Base-by-base conservation (phyloP, 2,329 filamentous ascomycete genomes). In the Sporothrix pseudoabietina region DNA sequence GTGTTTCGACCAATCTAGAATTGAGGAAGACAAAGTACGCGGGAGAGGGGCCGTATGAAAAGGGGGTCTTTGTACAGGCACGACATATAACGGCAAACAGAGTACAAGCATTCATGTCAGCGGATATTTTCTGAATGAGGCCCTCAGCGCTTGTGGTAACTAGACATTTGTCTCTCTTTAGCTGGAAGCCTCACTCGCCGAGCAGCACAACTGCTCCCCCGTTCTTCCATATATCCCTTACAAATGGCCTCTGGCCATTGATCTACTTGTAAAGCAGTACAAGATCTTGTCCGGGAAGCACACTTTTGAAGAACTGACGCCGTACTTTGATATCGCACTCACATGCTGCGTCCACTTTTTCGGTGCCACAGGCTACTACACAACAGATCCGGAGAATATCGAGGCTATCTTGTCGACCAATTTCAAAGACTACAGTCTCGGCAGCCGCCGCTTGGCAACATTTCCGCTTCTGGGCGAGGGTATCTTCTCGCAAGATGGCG, bases 321-420 rank as follows among this genome's bases (percentile, higher is more conserved):
- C 52, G n/a, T 54, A 54, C 52, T 54, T 54, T 54, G 52, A 54
- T n/a, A 54, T 54, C 10, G 52, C 52, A n/a, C n/a, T 26, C n/a
- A 54, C 52, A 9, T 7, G 6, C 52, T 54, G 52, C 22, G 10
- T 54, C 10, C 52, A 54, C 52, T 54, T 54, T 26, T 54, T 54
- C n/a, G 52, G 52, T 12, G 52, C 26, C n/a, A 54, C 52, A 4
- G 52, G 52, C 19, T 54, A 54, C 10, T 54, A 26, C n/a, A 54
- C 52, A n/a, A 54, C 52, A 6, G 52, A 54, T 26, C 52, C 52
- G 52, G 52, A 54, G 52, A 54, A 54, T 4, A 26, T 54, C 22
- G 52, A 54, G 52, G 52, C 52, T 10, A 54, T 54, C 22, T 26
- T 54, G n/a, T 54, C 52, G 7, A 54, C 52, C 5, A 54, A 54